Conservation (phyloP, 1,139 yeast species). For the Blastobotrys serpentis region DNA sequence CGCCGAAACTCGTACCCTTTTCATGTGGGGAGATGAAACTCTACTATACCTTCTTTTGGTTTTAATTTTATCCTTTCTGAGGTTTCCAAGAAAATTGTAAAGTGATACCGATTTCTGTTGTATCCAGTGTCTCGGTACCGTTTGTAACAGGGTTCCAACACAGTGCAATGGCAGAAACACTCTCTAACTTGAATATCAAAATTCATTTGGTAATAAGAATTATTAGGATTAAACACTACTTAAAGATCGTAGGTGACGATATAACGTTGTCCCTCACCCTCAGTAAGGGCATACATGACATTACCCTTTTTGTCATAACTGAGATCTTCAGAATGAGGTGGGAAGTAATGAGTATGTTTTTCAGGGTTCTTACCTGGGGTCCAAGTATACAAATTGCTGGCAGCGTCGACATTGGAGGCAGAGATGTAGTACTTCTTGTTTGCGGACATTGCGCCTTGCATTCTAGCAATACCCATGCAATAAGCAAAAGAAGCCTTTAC, state of each 20-base stretch:
- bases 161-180: too few species aligned
- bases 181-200: too few species aligned
- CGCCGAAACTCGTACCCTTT: neutral
- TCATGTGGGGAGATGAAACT: too few species aligned
- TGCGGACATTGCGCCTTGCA: constrained; percentile 16
- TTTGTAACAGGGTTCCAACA: too few species aligned
- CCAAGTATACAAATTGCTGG: constrained; percentile 13
- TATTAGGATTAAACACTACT: neutral
- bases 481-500: constrained; percentile 11
- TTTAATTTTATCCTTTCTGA: too few species aligned
- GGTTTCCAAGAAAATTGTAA: too few species aligned
- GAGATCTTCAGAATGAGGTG: constrained; percentile 14
- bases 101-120: too few species aligned
- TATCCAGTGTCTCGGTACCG: too few species aligned
- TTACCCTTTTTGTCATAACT: constrained; percentile 9
- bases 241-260: constrained; percentile 14
- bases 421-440: constrained; percentile 11
- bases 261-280: constrained; percentile 13
- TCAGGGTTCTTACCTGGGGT: constrained; percentile 10
- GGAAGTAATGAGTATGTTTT: neutral
- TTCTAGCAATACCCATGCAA: constrained; percentile 16
- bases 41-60: too few species aligned
- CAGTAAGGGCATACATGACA: constrained; percentile 13
- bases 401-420: constrained; percentile 6
- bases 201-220: too few species aligned